Conservation (phyloP, 768 basidiomycete species). For the Fomitopsis pulvina region DNA sequence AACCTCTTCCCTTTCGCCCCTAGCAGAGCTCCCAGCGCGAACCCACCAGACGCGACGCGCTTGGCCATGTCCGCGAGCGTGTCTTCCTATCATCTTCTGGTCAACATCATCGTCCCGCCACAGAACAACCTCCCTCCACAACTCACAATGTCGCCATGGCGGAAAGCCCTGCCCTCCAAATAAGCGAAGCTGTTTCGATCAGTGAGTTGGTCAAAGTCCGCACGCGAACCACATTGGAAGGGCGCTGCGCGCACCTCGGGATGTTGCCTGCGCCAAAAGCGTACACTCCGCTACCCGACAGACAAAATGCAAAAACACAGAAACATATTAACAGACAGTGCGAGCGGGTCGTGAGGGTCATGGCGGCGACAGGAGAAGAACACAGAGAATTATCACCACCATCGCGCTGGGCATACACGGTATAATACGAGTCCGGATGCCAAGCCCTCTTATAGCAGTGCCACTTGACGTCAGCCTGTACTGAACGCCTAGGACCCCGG, state of each 20-base stretch:
- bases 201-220: not conserved
- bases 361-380: not conserved
- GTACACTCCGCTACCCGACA: conserved; percentile 51
- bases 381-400: not conserved
- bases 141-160: conserved; percentile 82
- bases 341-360: conserved; percentile 1
- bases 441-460: not conserved
- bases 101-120: conserved; percentile 6
- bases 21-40: conserved; percentile 52
- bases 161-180: conserved; percentile 78
- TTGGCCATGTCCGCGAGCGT: conserved; percentile 55
- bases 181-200: conserved; percentile 58
- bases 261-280: conserved; percentile 88
- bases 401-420: not conserved
- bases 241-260: conserved; percentile 43
- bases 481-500: no score
- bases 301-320: conserved; percentile 48
- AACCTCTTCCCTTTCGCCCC: conserved; percentile 58
- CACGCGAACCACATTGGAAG: conserved; percentile 16
- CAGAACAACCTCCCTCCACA: conserved; percentile 8
- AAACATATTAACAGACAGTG: conserved; percentile 31
- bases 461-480: not conserved
- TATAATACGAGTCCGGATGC: not conserved
- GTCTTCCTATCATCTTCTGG: conserved; percentile 61
- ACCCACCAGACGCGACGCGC: conserved; percentile 37